Conservation (phyloP, 805 yeast genomes). For the Nakazawaea laoshanensis region DNA sequence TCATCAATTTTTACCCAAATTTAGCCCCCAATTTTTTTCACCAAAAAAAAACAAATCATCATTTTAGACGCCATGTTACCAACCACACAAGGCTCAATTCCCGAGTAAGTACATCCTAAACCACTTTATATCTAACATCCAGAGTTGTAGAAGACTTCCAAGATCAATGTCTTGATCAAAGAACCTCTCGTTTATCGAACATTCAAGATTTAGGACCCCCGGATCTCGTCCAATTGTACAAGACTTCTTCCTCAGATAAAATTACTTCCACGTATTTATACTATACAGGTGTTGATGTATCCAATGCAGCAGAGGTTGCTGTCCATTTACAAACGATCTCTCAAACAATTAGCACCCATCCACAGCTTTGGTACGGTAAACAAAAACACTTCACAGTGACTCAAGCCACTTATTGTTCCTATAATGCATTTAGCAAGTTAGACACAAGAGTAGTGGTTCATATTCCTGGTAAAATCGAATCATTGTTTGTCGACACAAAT, state of each 20-base stretch:
- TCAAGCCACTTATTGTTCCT: conserved; percentile 61
- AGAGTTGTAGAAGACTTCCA: conserved; percentile 50
- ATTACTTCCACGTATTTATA: conserved; percentile 67
- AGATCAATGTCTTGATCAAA: conserved; percentile 54
- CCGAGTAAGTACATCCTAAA: conserved; percentile 35
- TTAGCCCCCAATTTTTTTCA: too few species aligned
- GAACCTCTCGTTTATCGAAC: conserved; percentile 50
- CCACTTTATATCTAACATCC: conserved; percentile 12
- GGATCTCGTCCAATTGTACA: conserved; percentile 43
- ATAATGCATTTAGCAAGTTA: conserved; percentile 50
- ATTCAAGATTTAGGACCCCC: conserved; percentile 70
- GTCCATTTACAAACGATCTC: conserved; percentile 65
- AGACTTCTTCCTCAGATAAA: conserved; percentile 30
- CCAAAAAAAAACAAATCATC: too few species aligned
- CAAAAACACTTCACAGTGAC: conserved; percentile 60
- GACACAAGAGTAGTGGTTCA: conserved; percentile 69
- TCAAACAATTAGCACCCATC: conserved; percentile 48
- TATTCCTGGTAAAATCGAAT: conserved; percentile 67
- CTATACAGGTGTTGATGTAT: conserved; percentile 68
- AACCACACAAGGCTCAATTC: conserved; percentile 53
- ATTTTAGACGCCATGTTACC: too few species aligned
- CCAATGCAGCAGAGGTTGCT: conserved; percentile 70
- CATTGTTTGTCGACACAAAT: conserved; percentile 33
- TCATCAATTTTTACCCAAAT: too few species aligned
- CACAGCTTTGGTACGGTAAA: conserved; percentile 79